Conservation (phyloP, 176 grass and related monocot species). For the Saccharum spontaneum region DNA sequence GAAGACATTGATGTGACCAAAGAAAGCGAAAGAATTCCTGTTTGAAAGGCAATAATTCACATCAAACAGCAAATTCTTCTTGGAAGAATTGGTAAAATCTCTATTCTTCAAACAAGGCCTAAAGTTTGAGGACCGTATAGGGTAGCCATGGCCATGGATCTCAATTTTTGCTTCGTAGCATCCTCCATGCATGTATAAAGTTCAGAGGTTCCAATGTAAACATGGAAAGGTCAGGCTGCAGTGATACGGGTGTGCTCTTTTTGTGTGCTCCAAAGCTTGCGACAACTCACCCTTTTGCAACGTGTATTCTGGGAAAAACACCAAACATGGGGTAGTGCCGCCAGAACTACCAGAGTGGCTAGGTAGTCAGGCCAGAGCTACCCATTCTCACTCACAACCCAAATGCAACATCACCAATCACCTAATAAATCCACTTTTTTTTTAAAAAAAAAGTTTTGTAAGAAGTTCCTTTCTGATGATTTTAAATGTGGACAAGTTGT, state of each 20-base stretch:
- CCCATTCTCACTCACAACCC: slow-evolving; percentile 3
- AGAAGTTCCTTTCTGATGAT: too few species aligned
- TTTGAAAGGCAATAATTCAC: background rate
- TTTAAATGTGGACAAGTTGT: too few species aligned
- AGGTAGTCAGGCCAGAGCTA: slow-evolving; percentile 23
- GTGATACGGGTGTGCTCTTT: slow-evolving; percentile 30
- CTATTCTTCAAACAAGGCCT: background rate
- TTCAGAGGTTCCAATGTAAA: slow-evolving; percentile 23
- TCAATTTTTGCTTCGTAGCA: background rate
- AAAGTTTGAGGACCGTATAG: background rate
- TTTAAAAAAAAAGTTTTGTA: too few species aligned
- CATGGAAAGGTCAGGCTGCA: slow-evolving; percentile 32
- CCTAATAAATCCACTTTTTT: too few species aligned
- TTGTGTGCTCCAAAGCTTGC: slow-evolving; percentile 31
- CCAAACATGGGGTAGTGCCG: slow-evolving; percentile 48
- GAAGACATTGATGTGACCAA: slow-evolving; percentile 60
- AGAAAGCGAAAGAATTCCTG: background rate
- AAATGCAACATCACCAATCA: background rate
- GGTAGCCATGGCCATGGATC: background rate
- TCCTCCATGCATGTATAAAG: slow-evolving; percentile 13
- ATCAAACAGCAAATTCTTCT: background rate
- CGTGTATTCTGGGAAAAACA: slow-evolving; percentile 33
- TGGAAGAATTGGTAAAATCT: background rate
- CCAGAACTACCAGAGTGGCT: slow-evolving; percentile 23
- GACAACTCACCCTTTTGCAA: slow-evolving; percentile 33